Evolutionary conservation across 345 rosid genomes (phyloP), one percentile per base, ranked within the genome.

Genomic region (Salix exigua): DNA sequence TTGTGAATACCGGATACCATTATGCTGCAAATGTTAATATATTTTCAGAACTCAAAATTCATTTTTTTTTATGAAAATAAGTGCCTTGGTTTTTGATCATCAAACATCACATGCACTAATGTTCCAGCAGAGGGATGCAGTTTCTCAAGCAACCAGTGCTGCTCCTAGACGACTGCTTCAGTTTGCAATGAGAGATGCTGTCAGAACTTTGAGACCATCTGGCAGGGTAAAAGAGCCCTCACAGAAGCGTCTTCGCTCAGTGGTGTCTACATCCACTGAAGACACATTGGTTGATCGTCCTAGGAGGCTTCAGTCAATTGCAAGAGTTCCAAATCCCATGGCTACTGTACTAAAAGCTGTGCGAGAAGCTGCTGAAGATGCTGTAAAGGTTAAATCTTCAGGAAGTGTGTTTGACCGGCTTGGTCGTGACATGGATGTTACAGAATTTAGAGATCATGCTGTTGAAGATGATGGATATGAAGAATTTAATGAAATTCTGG

Each of bases 121-220:
- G 65, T 72, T 71, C 75, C 77, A 66, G 73, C 83, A 96, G 98
- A 89, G 88, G 86, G 97, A 89, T 73, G 85, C 88, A 68, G 87
- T 68, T 66, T 81, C 88, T 68, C 89, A 79, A 66, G 79, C 87
- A 66, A 84, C 82, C 58, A 81, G 87, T 65, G 88, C 85, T 86
- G 98, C 91, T 74, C 91, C 99, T 60, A 82, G 97, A 60, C 87
- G 99, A 76, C 86, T 95, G 35, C 97, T 96, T 81, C 98, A 96
- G 72, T 94, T 88, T 87, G 99, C 99, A 40, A 91, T 96, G 71
- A 87, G 98, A 81, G 99, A 94, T 88, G 98, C 99, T 55, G 90
- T 96, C 37, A 93, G 88, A 87, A 89, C 83, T 76, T 74, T 90
- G 55, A 91, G 82, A 73, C 84, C 90, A 63, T 78, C 91, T 66